A percentile compares a stretch with the other conserved stretches of the same genome.
phyloP scores from a whole-genome alignment of 2,329 filamentous ascomycete species.

The Ophiosphaerella narmari region DNA sequence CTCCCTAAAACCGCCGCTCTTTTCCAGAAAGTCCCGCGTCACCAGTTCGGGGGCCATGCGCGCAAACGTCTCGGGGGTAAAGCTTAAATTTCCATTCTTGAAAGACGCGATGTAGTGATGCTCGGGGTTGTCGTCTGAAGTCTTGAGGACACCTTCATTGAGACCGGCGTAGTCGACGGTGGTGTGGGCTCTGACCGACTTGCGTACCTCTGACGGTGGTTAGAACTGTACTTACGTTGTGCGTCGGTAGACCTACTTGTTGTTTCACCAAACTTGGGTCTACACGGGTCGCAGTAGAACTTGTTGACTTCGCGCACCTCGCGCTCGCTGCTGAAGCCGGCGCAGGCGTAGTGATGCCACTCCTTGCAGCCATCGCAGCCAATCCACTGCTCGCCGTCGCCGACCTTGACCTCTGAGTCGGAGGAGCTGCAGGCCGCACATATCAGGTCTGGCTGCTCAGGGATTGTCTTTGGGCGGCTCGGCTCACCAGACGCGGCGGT shows the following conservation, averaged over 20 bases:
- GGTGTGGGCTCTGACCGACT: constrained; percentile 67
- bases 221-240: constrained; percentile 31
- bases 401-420: constrained; percentile 57
- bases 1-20: constrained; percentile 65
- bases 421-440: constrained; percentile 63
- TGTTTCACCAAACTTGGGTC: constrained; percentile 64
- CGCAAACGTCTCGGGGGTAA: constrained; percentile 65
- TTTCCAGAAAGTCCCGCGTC: constrained; percentile 67
- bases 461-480: constrained; percentile 10
- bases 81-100: constrained; percentile 66
- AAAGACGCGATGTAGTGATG: constrained; percentile 72
- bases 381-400: constrained; percentile 66
- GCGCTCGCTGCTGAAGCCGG: constrained; percentile 66
- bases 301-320: constrained; percentile 71
- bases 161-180: constrained; percentile 71
- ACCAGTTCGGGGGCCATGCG: constrained; percentile 67
- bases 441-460: constrained; percentile 49
- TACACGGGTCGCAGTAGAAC: constrained; percentile 66
- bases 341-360: constrained; percentile 71
- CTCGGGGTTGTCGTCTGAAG: constrained; percentile 65
- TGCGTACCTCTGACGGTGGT: constrained; percentile 58
- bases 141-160: constrained; percentile 68
- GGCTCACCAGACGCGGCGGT: constrained; percentile 6
- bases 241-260: constrained; percentile 54
- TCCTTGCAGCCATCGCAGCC: constrained; percentile 70